Evolutionary conservation across 352 stramenopile genomes (phyloP).

Genomic region (Phytophthora chlamydospora): DNA sequence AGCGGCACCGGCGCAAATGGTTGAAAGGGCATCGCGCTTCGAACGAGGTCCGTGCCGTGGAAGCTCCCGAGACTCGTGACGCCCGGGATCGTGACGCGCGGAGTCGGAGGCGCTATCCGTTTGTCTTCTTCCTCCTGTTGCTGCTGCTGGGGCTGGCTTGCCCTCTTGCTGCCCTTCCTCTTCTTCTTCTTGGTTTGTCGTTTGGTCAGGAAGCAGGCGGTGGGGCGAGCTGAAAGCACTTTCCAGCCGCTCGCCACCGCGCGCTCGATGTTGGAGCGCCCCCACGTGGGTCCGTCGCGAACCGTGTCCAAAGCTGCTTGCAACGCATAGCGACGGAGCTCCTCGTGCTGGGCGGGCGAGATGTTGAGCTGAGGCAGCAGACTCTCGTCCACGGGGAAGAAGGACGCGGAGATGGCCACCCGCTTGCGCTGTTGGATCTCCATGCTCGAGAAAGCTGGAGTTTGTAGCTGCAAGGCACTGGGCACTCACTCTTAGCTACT

Average conservation of each 20-base stretch:
- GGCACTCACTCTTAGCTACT: conserved; percentile 6
- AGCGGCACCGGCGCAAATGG: conserved; percentile 26
- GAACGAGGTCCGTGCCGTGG: conserved; percentile 17
- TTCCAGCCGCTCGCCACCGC: conserved; percentile 62
- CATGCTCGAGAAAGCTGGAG: conserved; percentile 21
- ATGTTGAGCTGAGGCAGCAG: conserved; percentile 57
- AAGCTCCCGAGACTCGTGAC: conserved; percentile 36
- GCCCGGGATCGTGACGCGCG: conserved; percentile 25
- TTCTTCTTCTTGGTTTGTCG: conserved; percentile 42
- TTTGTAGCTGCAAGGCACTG: conserved; percentile 1
- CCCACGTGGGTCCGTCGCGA: conserved; percentile 69
- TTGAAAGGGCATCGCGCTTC: conserved; percentile 13
- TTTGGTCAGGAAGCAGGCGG: conserved; percentile 67
- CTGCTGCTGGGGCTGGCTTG: neutral
- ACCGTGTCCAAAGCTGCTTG: conserved; percentile 54
- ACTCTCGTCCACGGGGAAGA: conserved; percentile 64
- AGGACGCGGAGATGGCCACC: conserved; percentile 44
- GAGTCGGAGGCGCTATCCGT: conserved; percentile 17
- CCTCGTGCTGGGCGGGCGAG: conserved; percentile 59
- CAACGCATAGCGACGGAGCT: conserved; percentile 66
- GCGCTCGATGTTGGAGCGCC: conserved; percentile 55
- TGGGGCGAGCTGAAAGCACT: conserved; percentile 47
- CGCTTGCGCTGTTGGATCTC: conserved; percentile 38
- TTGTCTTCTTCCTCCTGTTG: conserved; percentile 30
- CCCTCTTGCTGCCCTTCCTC: conserved; percentile 19